Percentiles rank a stretch among this genome's conserved stretches.
Evolutionary conservation across 2,329 filamentous ascomycete genomes (phyloP).

Genomic region (Aspergillus aculeatinus): DNA sequence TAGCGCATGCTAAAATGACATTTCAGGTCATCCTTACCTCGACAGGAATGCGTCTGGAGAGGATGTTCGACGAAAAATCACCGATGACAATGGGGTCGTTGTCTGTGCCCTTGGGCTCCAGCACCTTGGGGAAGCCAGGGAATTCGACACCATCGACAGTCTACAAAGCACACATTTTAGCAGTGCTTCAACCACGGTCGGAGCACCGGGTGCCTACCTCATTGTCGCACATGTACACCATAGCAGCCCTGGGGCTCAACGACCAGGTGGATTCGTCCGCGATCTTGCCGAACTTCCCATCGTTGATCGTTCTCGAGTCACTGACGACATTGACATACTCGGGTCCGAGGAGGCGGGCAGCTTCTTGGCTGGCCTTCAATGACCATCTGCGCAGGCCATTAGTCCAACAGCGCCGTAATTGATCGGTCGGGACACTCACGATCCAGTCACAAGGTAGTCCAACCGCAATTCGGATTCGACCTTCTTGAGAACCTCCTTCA

Average conservation of each 20-base stretch:
- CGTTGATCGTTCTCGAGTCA: conserved; percentile 63
- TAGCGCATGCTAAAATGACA: background rate
- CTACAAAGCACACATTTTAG: conserved; percentile 8
- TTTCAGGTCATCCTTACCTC: conserved; percentile 9
- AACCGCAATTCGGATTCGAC: conserved; percentile 71
- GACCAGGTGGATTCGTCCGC: conserved; percentile 75
- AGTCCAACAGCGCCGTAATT: background rate
- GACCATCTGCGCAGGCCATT: conserved; percentile 59
- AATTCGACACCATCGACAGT: conserved; percentile 81
- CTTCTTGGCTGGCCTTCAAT: conserved; percentile 83
- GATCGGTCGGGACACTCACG: conserved; percentile 28
- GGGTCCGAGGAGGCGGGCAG: conserved; percentile 70
- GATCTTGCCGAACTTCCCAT: conserved; percentile 83
- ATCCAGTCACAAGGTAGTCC: conserved; percentile 88
- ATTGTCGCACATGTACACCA: conserved; percentile 91
- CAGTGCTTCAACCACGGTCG: background rate
- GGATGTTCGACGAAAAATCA: conserved; percentile 93
- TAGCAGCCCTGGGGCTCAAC: conserved; percentile 61
- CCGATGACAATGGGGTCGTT: conserved; percentile 76
- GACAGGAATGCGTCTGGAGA: conserved; percentile 58
- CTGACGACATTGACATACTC: conserved; percentile 75
- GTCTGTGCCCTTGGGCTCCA: conserved; percentile 55
- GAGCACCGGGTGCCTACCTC: conserved; percentile 47
- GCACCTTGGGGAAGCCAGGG: conserved; percentile 64
- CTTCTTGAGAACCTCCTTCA: conserved; percentile 61